phyloP scores from a whole-genome alignment of 306 rosid species.

The Carpinus viminea region DNA sequence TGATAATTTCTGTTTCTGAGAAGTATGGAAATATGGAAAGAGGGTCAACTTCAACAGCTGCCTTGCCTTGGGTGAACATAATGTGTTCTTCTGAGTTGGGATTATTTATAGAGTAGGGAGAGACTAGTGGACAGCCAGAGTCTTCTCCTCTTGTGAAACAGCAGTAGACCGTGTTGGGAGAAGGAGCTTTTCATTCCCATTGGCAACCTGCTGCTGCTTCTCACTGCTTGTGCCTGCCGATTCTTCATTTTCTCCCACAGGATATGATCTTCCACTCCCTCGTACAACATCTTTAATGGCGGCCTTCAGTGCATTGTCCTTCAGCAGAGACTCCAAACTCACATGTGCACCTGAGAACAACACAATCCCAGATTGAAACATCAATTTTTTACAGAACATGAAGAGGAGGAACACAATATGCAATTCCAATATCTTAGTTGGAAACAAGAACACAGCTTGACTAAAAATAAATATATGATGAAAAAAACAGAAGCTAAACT shows the following conservation, averaged over 20 bases:
- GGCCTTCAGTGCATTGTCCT: slow-evolving; percentile 64
- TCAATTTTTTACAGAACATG: background rate
- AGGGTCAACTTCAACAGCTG: slow-evolving; percentile 10
- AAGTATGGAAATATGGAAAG: background rate
- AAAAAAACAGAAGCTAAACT: no score
- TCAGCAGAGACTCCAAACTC: slow-evolving; percentile 68
- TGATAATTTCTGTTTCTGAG: background rate
- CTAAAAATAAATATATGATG: background rate
- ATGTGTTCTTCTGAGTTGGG: slow-evolving; percentile 11
- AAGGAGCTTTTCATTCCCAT: slow-evolving; percentile 29
- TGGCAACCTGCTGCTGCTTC: slow-evolving; percentile 34
- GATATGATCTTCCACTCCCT: slow-evolving; percentile 72
- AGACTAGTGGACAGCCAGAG: slow-evolving; percentile 41
- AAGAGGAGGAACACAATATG: background rate
- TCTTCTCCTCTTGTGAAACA: slow-evolving; percentile 32
- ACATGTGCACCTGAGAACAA: slow-evolving; percentile 72
- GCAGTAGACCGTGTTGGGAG: slow-evolving; percentile 29
- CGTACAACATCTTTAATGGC: slow-evolving; percentile 61
- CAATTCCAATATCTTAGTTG: background rate
- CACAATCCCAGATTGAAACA: slow-evolving; percentile 9
- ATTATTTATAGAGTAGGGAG: background rate
- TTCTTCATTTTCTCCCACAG: slow-evolving; percentile 38
- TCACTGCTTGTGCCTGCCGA: slow-evolving; percentile 28
- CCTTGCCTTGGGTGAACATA: background rate
- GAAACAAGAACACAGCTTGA: background rate